phyloP scores from a whole-genome alignment of 805 yeast genomes.

The Hanseniaspora jakobsenii region DNA sequence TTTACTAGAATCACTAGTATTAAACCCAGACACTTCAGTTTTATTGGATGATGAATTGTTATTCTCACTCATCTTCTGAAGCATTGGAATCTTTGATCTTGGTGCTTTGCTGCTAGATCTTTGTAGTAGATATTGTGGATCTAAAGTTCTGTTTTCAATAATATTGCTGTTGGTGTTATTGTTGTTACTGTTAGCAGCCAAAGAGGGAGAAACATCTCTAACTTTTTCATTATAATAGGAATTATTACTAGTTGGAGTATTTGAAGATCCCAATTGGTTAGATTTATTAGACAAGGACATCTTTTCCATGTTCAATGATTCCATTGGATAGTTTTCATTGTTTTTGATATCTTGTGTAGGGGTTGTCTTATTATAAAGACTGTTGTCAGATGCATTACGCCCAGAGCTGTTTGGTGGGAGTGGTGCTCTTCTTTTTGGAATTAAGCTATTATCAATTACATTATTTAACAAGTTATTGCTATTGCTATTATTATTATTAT shows the following conservation, averaged over 20 bases:
- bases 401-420: conserved; percentile 34
- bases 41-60: neutral
- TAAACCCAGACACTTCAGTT: conserved; percentile 4
- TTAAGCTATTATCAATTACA: conserved; percentile 20
- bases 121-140: conserved; percentile 14
- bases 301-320: too few species aligned
- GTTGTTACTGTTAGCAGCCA: too few species aligned
- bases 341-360: too few species aligned
- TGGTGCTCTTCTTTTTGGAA: conserved; percentile 46
- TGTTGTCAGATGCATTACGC: too few species aligned
- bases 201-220: too few species aligned
- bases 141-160: conserved; percentile 14
- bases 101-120: conserved; percentile 14
- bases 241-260: too few species aligned
- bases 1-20: neutral
- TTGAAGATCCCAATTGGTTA: too few species aligned
- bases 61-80: neutral
- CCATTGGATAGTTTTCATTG: too few species aligned
- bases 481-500: conserved; percentile 11
- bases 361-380: too few species aligned
- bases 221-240: too few species aligned
- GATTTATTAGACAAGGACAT: too few species aligned
- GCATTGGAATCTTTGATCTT: conserved; percentile 11
- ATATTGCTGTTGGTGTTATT: neutral
- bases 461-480: conserved; percentile 6